Conservation (phyloP, 345 rosid genomes). For the Iberis pinnata region DNA sequence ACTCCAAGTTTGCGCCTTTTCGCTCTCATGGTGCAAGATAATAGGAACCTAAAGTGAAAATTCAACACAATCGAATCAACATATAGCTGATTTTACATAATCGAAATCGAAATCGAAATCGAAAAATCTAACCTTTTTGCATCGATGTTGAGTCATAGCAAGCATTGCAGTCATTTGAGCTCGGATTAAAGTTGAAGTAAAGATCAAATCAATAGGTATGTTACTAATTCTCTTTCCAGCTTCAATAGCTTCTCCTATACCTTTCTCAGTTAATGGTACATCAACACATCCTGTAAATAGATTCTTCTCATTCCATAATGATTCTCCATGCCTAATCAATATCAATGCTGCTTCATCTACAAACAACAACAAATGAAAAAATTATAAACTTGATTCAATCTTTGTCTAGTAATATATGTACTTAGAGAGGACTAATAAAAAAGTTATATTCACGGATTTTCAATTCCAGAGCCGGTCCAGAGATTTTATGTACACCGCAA, state of each 20-base stretch:
- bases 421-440: too few relatives aligned
- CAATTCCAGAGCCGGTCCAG: too few relatives aligned
- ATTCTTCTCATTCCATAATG: constrained; percentile 97
- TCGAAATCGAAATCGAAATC: too few relatives aligned
- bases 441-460: too few relatives aligned
- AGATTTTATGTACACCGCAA: too few relatives aligned
- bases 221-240: constrained; percentile 94
- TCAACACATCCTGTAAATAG: constrained; percentile 96
- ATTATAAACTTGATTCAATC: not conserved
- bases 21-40: constrained; percentile 63
- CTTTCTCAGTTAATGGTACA: constrained; percentile 87
- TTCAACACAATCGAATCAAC: not conserved
- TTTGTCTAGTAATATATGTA: too few relatives aligned
- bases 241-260: constrained; percentile 93
- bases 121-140: constrained; percentile 91
- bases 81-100: too few relatives aligned
- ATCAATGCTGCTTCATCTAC: constrained; percentile 83
- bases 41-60: constrained; percentile 64
- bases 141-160: constrained; percentile 96
- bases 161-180: constrained; percentile 99
- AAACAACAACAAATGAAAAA: too few relatives aligned
- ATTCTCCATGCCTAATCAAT: constrained; percentile 93
- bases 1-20: constrained; percentile 80
- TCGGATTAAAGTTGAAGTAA: constrained; percentile 81
- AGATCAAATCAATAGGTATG: constrained; percentile 92